These are phyloP conservation scores for Colletotrichum caudatum DNA, from an alignment of 2,329 filamentous ascomycete genomes.

Conservation along the genomic window DNA sequence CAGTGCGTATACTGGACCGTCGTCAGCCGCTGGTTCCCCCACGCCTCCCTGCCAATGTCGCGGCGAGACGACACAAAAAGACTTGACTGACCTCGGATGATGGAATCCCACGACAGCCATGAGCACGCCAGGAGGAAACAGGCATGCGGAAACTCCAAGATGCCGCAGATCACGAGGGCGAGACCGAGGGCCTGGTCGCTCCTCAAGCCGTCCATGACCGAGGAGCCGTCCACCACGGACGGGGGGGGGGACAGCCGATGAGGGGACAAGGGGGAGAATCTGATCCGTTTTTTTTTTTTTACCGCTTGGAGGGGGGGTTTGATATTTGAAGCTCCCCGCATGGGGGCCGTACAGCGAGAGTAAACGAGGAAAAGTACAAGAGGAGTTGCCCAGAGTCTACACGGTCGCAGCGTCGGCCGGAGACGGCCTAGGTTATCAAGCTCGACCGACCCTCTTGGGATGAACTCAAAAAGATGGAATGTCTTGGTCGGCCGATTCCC, in stretches of 20 bases:
- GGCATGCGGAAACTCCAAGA: slow-evolving; percentile 13
- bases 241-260: no score
- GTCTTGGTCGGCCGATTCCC: slow-evolving; percentile 6
- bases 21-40: background rate
- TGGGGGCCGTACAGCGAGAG: no score
- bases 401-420: background rate
- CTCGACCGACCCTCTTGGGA: background rate
- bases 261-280: no score
- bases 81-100: slow-evolving; percentile 1
- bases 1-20: slow-evolving; percentile 12
- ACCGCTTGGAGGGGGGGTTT: no score
- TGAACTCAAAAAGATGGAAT: slow-evolving; percentile 2
- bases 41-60: no score
- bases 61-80: background rate
- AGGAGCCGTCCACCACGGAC: background rate
- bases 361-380: background rate
- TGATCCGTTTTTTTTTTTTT: no score
- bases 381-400: no score
- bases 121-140: slow-evolving; percentile 18
- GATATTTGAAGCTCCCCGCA: background rate
- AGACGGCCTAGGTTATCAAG: background rate
- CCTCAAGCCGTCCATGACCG: background rate
- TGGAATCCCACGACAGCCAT: slow-evolving; percentile 10
- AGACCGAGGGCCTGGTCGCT: slow-evolving; percentile 14
- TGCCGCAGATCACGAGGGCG: background rate